Conservation (phyloP, 768 basidiomycete species). For the Agrocybe pediades region DNA sequence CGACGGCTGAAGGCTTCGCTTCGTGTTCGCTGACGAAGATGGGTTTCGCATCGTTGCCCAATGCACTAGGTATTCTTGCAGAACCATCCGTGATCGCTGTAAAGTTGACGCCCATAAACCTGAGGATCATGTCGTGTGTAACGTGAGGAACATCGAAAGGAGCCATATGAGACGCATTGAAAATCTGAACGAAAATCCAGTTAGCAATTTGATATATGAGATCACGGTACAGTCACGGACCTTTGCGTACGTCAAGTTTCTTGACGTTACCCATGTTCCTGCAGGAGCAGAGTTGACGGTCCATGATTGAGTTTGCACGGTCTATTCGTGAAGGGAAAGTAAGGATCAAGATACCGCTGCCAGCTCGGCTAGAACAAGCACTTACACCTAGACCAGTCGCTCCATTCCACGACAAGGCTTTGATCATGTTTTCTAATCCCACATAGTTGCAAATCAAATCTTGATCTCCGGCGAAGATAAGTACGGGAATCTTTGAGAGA, state of each 20-base stretch:
- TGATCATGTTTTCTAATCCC: slow-evolving; percentile 86
- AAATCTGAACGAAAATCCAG: slow-evolving; percentile 62
- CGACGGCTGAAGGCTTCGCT: slow-evolving; percentile 34
- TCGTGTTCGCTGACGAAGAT: slow-evolving; percentile 50
- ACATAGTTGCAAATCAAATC: slow-evolving; percentile 97
- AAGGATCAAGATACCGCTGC: slow-evolving; percentile 1
- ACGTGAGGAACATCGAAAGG: slow-evolving; percentile 85
- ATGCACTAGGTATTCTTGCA: slow-evolving; percentile 75
- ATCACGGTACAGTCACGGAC: slow-evolving; percentile 38
- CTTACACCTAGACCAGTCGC: slow-evolving; percentile 81
- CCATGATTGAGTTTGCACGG: slow-evolving; percentile 73
- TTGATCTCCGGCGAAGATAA: slow-evolving; percentile 94
- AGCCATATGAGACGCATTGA: slow-evolving; percentile 96
- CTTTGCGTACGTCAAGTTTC: slow-evolving; percentile 94
- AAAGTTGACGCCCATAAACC: slow-evolving; percentile 95
- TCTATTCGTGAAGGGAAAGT: slow-evolving; percentile 35
- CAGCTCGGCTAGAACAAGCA: slow-evolving; percentile 11
- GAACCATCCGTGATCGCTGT: slow-evolving; percentile 78
- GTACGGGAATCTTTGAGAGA: slow-evolving; percentile 77
- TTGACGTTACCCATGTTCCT: slow-evolving; percentile 88
- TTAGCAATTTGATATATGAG: too few relatives aligned
- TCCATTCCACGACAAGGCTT: slow-evolving; percentile 84
- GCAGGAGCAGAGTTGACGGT: slow-evolving; percentile 73
- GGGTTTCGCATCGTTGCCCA: slow-evolving; percentile 77
- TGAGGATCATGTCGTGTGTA: slow-evolving; percentile 97